phyloP scores from a whole-genome alignment of 331 rosid genomes.

The Spiraea crenata region DNA sequence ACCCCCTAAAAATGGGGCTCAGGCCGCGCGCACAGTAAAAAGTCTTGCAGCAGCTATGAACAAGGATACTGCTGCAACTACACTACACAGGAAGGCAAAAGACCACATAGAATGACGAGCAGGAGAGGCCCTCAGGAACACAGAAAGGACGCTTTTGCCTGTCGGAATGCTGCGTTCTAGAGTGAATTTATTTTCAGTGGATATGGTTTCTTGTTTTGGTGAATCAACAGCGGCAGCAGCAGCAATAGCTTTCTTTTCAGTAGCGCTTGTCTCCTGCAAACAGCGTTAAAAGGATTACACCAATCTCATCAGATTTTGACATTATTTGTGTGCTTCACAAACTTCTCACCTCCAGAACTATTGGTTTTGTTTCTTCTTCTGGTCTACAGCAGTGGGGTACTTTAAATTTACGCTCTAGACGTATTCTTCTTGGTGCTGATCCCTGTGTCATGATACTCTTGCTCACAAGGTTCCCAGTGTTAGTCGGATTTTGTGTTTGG shows the following conservation, averaged over 20 bases:
- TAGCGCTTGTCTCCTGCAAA: slow-evolving; percentile 45
- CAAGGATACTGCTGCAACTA: slow-evolving; percentile 34
- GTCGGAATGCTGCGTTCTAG: slow-evolving; percentile 18
- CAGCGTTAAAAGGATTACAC: slow-evolving; percentile 24
- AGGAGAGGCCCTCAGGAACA: slow-evolving; percentile 29
- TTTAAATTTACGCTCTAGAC: slow-evolving; percentile 19
- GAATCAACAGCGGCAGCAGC: slow-evolving; percentile 22
- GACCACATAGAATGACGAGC: slow-evolving; percentile 30
- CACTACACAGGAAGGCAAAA: slow-evolving; percentile 34
- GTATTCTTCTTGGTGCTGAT: slow-evolving; percentile 64
- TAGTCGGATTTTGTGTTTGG: slow-evolving; percentile 22
- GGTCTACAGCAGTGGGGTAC: slow-evolving; percentile 9
- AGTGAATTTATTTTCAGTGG: slow-evolving; percentile 12
- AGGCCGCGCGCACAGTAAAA: slow-evolving; percentile 16
- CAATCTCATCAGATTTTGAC: slow-evolving; percentile 15
- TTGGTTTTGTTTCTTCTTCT: slow-evolving; percentile 41
- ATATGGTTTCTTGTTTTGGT: slow-evolving; percentile 10
- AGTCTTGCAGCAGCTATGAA: slow-evolving; percentile 32
- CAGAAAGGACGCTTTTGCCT: slow-evolving; percentile 25
- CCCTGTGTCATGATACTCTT: slow-evolving; percentile 31
- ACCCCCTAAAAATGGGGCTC: slow-evolving; percentile 27
- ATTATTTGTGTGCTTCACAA: slow-evolving; percentile 23
- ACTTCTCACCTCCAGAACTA: slow-evolving; percentile 42
- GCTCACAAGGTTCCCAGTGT: neutral
- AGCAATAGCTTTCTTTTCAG: slow-evolving; percentile 27